Evolutionary conservation across 495 filamentous ascomycete genomes (phyloP).

Genomic region (Penicillium chermesinum): DNA sequence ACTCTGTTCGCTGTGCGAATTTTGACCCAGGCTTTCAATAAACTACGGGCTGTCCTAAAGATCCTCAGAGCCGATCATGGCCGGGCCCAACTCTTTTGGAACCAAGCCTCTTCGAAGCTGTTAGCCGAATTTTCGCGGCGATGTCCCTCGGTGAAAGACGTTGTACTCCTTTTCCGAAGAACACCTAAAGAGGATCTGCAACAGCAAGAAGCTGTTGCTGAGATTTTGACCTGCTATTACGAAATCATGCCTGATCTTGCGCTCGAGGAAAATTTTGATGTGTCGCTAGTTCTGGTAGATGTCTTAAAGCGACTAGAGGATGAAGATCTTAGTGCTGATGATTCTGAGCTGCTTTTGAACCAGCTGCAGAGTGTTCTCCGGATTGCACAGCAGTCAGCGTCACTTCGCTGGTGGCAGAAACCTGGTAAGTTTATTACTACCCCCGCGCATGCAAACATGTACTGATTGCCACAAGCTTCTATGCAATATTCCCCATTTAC

Average conservation of each 20-base stretch:
- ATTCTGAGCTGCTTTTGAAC: slow-evolving; percentile 52
- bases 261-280: slow-evolving; percentile 78
- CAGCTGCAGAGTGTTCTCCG: slow-evolving; percentile 71
- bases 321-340: slow-evolving; percentile 25
- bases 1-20: slow-evolving; percentile 79
- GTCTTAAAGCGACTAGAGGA: slow-evolving; percentile 52
- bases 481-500: slow-evolving; percentile 45
- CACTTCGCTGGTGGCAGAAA: slow-evolving; percentile 78
- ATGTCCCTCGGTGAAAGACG: slow-evolving; percentile 72
- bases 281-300: slow-evolving; percentile 66
- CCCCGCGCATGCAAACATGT: not conserved
- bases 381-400: slow-evolving; percentile 70
- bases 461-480: slow-evolving; percentile 22
- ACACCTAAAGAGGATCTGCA: slow-evolving; percentile 62
- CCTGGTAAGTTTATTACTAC: slow-evolving; percentile 32
- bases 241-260: slow-evolving; percentile 74
- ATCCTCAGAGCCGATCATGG: slow-evolving; percentile 37
- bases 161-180: slow-evolving; percentile 61
- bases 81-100: slow-evolving; percentile 51
- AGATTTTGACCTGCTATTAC: slow-evolving; percentile 73
- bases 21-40: slow-evolving; percentile 70
- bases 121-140: slow-evolving; percentile 69
- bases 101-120: slow-evolving; percentile 58
- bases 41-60: slow-evolving; percentile 55
- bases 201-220: slow-evolving; percentile 71